phyloP scores from a whole-genome alignment of 129 eudicot species.

The Scalesia atractyloides region DNA sequence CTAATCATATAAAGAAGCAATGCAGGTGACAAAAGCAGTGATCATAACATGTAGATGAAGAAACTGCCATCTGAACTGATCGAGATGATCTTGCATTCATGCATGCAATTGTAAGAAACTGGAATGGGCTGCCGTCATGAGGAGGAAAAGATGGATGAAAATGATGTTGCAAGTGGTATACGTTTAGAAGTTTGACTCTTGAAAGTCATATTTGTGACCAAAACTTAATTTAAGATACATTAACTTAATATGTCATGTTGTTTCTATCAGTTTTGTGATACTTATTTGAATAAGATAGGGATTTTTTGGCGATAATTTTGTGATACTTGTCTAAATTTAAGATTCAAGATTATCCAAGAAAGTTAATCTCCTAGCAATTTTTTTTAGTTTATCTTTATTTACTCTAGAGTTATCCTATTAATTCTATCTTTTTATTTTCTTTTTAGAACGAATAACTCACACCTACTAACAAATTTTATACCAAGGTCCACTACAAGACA shows the following conservation, averaged over 20 bases:
- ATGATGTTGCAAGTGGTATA: not conserved
- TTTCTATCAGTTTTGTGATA: constrained; percentile 22
- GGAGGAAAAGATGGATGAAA: not conserved
- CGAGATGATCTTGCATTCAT: not conserved
- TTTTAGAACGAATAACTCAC: too few relatives aligned
- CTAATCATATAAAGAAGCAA: constrained; percentile 34
- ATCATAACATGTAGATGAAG: constrained; percentile 31
- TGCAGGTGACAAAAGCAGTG: constrained; percentile 46
- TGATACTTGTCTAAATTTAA: too few relatives aligned
- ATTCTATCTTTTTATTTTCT: too few relatives aligned
- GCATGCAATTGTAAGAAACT: not conserved
- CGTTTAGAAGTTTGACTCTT: constrained; percentile 9
- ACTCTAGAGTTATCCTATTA: too few relatives aligned
- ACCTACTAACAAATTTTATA: too few relatives aligned
- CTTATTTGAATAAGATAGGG: constrained; percentile 6
- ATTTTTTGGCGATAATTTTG: not conserved
- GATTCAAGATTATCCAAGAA: too few relatives aligned
- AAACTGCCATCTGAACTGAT: not conserved
- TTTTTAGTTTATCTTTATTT: too few relatives aligned
- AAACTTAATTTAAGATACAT: constrained; percentile 14
- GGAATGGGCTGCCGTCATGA: constrained; percentile 14
- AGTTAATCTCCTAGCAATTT: too few relatives aligned
- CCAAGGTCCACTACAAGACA: too few relatives aligned
- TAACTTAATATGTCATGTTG: not conserved
- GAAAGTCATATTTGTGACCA: constrained; percentile 28